Conservation (phyloP, 2,329 filamentous ascomycete species). For the Xylaria sp. region DNA sequence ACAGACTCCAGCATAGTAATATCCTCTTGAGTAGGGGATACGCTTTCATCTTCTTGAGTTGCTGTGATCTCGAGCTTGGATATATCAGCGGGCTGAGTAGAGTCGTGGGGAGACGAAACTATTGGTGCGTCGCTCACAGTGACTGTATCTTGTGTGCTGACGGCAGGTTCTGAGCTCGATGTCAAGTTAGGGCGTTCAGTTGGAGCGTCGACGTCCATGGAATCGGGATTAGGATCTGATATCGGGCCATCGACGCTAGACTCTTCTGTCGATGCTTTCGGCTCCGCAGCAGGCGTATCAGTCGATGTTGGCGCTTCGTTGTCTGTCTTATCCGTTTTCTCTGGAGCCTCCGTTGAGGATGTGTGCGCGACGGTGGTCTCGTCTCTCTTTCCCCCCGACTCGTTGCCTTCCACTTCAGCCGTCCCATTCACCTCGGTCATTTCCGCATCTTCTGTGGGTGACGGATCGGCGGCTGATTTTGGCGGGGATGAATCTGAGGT, state of each 20-base stretch:
- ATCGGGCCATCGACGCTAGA: neutral
- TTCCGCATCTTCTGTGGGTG: conserved; percentile 33
- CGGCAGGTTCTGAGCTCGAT: conserved; percentile 41
- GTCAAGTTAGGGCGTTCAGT: conserved; percentile 39
- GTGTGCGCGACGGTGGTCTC: neutral
- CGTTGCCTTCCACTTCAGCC: conserved; percentile 23
- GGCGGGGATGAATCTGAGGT: conserved; percentile 35
- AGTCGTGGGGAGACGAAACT: conserved; percentile 48
- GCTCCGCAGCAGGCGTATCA: conserved; percentile 22
- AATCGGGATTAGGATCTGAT: conserved; percentile 34
- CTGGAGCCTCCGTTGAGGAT: neutral
- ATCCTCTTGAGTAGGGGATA: conserved; percentile 42
- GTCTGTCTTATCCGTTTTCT: conserved; percentile 10
- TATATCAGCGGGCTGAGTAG: conserved; percentile 48
- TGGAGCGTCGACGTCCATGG: conserved; percentile 49
- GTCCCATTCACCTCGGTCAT: conserved; percentile 40
- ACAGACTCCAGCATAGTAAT: conserved; percentile 44
- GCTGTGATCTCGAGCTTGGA: conserved; percentile 50
- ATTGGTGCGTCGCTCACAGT: conserved; percentile 39
- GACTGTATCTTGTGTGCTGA: conserved; percentile 44
- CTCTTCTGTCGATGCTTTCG: conserved; percentile 28
- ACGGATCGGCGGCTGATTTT: conserved; percentile 26
- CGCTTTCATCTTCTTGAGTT: conserved; percentile 40
- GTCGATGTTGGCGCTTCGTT: conserved; percentile 21
- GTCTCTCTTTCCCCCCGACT: conserved; percentile 12